Conservation (phyloP, 1,139 yeast species). For the Wickerhamomyces sp. region DNA sequence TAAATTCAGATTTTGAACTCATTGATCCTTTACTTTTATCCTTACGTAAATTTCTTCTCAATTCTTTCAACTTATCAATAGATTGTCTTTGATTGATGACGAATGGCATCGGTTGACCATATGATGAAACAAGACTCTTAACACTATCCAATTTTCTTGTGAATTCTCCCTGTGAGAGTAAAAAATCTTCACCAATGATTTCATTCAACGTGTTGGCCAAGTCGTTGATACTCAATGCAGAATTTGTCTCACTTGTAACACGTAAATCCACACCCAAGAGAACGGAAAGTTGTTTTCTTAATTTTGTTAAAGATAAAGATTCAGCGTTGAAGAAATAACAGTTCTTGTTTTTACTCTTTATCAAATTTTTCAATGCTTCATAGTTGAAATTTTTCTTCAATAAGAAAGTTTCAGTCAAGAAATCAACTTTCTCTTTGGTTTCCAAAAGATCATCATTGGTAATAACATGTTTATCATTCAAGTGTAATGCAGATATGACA, state of each 20-base stretch:
- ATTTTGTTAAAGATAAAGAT: constrained; percentile 4
- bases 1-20: constrained; percentile 3
- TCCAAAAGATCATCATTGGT: constrained; percentile 9
- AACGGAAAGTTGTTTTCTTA: constrained; percentile 9
- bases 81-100: constrained; percentile 15
- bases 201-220: constrained; percentile 8
- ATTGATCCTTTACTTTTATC: no score
- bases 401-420: constrained; percentile 4
- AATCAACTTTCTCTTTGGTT: constrained; percentile 3
- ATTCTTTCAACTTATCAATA: constrained; percentile 7
- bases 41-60: constrained; percentile 8
- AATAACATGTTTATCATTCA: constrained; percentile 8
- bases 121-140: constrained; percentile 6
- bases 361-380: neutral
- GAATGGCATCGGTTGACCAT: constrained; percentile 12
- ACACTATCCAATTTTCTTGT: constrained; percentile 13
- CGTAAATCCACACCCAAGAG: constrained; percentile 14
- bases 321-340: constrained; percentile 14
- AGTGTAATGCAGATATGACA: constrained; percentile 7
- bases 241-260: constrained; percentile 5
- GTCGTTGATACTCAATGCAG: constrained; percentile 9
- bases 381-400: neutral
- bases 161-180: constrained; percentile 13
- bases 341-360: constrained; percentile 2
- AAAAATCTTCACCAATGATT: constrained; percentile 3